Base-by-base conservation (phyloP, 306 rosid species). In the Fragaria iinumae region DNA sequence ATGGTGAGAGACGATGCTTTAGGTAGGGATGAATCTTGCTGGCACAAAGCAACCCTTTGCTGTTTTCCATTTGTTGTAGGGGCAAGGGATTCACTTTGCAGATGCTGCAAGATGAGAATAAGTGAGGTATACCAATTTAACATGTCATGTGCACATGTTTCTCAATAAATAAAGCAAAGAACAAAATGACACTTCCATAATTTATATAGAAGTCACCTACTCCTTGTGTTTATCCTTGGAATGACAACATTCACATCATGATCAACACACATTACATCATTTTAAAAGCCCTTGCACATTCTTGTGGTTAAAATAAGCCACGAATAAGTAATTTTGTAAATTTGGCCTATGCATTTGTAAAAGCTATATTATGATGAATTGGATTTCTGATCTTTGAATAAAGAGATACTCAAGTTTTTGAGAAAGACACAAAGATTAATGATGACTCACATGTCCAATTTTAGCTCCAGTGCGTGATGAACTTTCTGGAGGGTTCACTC, bases 1-100 rank as follows among this genome's bases (percentile, higher is more conserved):
- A 86, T 88, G 57, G 72, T 44, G 72, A 75, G 69, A 75, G 88
- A 88, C 73, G 84, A 80, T 60, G 84, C 75, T 67, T 77, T 89
- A 75, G 82, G 71, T 52, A 2, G 82, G 16, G 79, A 69, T 2
- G 84, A 81, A 79, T 81, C 87, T 79, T 83, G 82, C 36, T 72
- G 20, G 72, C 75, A 29, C 47, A 80, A 76, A 77, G 77, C 80
- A 57, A 69, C 67, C 50, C 49, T 79, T 68, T 78, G 74, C 76
- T 85, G 87, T 72, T 78, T 82, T 43, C 25, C 82, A 34, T 43
- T 71, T 52, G 65, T 44, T 73, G 84, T 76, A 72, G 96, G 81
- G 79, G 76, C 80, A 78, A 59, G 78, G 13, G 79, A 83, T 73
- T 85, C 78, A 77, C 72, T 60, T 80, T 83, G 86, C 89, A 82